phyloP scores from a whole-genome alignment of 805 yeast species.

The Wickerhamiella hasegawae region DNA sequence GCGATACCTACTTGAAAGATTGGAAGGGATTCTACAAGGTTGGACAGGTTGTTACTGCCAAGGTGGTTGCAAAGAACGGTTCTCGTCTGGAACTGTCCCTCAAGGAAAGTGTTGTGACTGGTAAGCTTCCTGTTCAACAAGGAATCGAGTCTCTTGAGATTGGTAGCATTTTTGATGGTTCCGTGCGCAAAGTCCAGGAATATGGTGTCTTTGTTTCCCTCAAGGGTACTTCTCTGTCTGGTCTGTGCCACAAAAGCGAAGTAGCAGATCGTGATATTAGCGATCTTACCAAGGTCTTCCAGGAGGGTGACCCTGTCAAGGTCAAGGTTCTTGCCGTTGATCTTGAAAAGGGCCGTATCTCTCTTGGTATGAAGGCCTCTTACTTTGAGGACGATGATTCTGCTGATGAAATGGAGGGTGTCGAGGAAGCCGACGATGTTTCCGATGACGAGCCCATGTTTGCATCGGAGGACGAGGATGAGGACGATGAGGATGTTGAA shows the following conservation, averaged over 20 bases:
- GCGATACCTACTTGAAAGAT: constrained; percentile 67
- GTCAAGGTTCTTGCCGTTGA: constrained; percentile 59
- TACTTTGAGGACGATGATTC: constrained; percentile 39
- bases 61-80: constrained; percentile 44
- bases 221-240: constrained; percentile 64
- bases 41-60: constrained; percentile 62
- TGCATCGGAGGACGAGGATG: constrained; percentile 14
- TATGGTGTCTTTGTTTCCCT: constrained; percentile 83
- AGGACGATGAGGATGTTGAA: constrained; percentile 19
- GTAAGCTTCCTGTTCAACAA: constrained; percentile 32
- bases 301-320: constrained; percentile 81
- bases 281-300: constrained; percentile 50
- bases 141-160: constrained; percentile 42
- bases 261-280: constrained; percentile 47
- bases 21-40: constrained; percentile 69
- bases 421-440: constrained; percentile 9
- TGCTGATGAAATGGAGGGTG: constrained; percentile 12
- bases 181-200: constrained; percentile 59
- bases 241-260: constrained; percentile 75
- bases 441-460: constrained; percentile 11
- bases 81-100: constrained; percentile 61
- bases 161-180: constrained; percentile 64
- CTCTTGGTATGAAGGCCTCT: constrained; percentile 91
- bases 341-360: constrained; percentile 50
- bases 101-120: constrained; percentile 66